These are phyloP conservation scores for Claviceps citrina DNA, from an alignment of 2,329 filamentous ascomycete genomes.

Conservation along the genomic window DNA sequence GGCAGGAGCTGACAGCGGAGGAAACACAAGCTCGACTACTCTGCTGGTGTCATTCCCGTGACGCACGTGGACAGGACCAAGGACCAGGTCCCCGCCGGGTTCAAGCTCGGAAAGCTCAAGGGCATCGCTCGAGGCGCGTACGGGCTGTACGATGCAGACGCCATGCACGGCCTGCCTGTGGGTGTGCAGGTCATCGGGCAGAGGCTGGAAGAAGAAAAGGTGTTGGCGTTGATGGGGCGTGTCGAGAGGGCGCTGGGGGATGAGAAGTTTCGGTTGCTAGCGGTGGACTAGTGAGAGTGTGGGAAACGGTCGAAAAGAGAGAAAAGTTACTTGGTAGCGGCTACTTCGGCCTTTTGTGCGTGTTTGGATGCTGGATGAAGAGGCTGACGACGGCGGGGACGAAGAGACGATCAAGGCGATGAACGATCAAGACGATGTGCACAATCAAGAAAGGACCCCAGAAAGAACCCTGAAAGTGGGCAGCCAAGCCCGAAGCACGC, in stretches of 20 bases:
- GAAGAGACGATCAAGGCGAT: too few species aligned
- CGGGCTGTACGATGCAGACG: constrained; percentile 64
- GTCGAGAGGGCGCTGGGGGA: constrained; percentile 59
- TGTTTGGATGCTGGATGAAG: too few species aligned
- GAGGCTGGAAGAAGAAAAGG: constrained; percentile 74
- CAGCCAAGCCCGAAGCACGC: too few species aligned
- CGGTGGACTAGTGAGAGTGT: constrained; percentile 26
- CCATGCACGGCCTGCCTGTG: constrained; percentile 79
- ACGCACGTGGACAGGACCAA: constrained; percentile 61
- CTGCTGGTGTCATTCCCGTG: constrained; percentile 66
- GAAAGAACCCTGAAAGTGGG: too few species aligned
- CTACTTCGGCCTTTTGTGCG: too few species aligned
- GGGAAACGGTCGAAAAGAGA: not conserved
- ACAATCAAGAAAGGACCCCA: too few species aligned
- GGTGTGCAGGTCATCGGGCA: constrained; percentile 72
- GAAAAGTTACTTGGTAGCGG: too few species aligned
- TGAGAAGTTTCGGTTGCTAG: constrained; percentile 36
- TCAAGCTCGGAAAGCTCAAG: constrained; percentile 52
- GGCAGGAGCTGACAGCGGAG: not conserved
- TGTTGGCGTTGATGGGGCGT: constrained; percentile 62
- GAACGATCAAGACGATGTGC: too few species aligned
- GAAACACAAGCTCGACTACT: constrained; percentile 57
- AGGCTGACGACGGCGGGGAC: too few species aligned
- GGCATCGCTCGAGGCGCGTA: constrained; percentile 71
- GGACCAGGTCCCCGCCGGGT: constrained; percentile 48